Base-by-base conservation (phyloP, 495 filamentous ascomycete species). In the Talaromyces thailandensis region DNA sequence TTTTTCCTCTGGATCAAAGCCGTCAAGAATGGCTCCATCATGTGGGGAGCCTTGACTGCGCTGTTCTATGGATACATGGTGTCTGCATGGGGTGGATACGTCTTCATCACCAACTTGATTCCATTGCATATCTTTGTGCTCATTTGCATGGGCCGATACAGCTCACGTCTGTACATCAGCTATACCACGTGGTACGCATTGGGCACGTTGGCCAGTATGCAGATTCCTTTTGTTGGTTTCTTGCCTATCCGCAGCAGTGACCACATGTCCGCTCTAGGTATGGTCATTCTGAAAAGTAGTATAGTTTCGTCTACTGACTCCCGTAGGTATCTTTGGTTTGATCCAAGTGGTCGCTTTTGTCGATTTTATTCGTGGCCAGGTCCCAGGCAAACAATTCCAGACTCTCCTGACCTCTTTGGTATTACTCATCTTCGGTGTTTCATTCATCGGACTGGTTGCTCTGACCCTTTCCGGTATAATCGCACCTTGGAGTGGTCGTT, bases 1-100 rank as follows among this genome's bases (percentile, higher is more conserved):
- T 99, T 98, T 81, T 98, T 86, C 76, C 84, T 98, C 55, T 99
- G 95, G 95, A 96, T 99, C 77, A 98, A 97, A 80, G 89, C 94
- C 2, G 81, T 99, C 64, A 99, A 98, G 80, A 85, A 89, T 64
- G 95, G 95, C 28, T 97, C 93, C 18, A 88, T 92, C 61, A 89
- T 96, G 74, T 99, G 93, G 93, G 94, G 91, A 58, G 93, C 90
- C 16, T 79, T 97, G 64, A 93, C 93, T 64, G 95, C 95, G 37
- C 77, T 99, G 63, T 99, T 96, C 78, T 99, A 99, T 74, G 95
- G 95, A 62, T 99, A 99, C 82, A 99, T 99, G 95, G 95, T 99
- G 43, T 92, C 93, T 59, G 94, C 95, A 35, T 99, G 95, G 95
- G 95, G 95, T 80, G 95, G 95, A 71, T 99, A 99, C 74, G 95